Evolutionary conservation across 2,329 filamentous ascomycete species (phyloP).

Genomic region (Alternaria triticina): DNA sequence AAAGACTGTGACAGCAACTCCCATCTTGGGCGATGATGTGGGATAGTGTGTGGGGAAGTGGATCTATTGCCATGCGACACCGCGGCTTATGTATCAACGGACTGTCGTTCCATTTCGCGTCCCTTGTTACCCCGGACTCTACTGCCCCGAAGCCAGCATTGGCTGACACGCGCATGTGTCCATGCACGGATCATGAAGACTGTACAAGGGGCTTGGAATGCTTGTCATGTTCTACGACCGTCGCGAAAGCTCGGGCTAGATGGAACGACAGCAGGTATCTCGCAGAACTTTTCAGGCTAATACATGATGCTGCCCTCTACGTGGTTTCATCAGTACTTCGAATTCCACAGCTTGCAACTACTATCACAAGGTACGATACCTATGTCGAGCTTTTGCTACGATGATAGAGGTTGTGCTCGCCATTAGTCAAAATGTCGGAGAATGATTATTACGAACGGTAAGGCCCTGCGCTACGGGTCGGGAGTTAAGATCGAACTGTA

Average conservation of each 20-base stretch:
- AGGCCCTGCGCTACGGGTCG: not conserved
- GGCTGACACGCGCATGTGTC: not conserved
- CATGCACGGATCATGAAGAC: not conserved
- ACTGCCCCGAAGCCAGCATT: not conserved
- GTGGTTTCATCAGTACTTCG: not conserved
- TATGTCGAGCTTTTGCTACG: not conserved
- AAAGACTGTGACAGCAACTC: slow-evolving; percentile 22
- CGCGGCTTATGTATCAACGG: not conserved
- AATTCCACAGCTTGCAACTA: not conserved
- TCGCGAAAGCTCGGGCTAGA: not conserved
- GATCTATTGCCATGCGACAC: not conserved
- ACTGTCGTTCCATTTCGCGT: not conserved
- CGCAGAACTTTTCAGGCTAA: not conserved
- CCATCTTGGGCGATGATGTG: slow-evolving; percentile 15
- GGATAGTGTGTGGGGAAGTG: slow-evolving; percentile 1
- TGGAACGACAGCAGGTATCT: not conserved
- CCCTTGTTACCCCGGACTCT: not conserved
- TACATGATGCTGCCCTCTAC: not conserved
- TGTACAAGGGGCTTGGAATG: not conserved
- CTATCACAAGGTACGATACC: not conserved
- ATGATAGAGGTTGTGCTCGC: not conserved
- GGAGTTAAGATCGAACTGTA: not conserved
- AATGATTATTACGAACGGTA: not conserved
- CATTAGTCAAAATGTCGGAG: not conserved
- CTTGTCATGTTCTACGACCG: not conserved